These are phyloP conservation scores for Chytridium lagenaria DNA, from an alignment of 371 early-diverging fungal species.

Conservation along the genomic window DNA sequence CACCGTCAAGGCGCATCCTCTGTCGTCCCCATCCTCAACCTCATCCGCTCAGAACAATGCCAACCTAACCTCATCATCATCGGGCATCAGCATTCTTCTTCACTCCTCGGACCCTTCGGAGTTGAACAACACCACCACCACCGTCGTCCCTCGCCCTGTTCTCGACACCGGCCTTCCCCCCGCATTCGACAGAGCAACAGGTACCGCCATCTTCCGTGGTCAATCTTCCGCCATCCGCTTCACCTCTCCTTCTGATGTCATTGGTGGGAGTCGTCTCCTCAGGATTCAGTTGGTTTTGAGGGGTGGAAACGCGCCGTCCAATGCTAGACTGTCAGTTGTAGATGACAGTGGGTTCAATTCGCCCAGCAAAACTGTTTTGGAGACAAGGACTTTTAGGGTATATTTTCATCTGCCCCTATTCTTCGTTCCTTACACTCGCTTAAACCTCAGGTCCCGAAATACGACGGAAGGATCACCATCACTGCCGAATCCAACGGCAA, in stretches of 20 bases:
- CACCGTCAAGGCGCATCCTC: no score
- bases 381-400: constrained; percentile 1
- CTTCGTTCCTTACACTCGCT: not conserved
- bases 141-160: constrained; percentile 17
- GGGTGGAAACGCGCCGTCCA: not conserved
- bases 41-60: no score
- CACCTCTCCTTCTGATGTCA: constrained; percentile 26
- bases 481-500: constrained; percentile 15
- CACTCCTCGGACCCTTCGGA: not conserved
- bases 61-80: not conserved
- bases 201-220: constrained; percentile 29
- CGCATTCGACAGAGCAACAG: not conserved
- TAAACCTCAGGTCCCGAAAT: constrained; percentile 19
- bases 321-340: constrained; percentile 6
- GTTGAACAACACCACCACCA: not conserved
- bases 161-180: constrained; percentile 32
- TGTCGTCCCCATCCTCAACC: no score
- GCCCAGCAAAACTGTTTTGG: constrained; percentile 17
- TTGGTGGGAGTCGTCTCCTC: constrained; percentile 8
- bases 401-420: not conserved
- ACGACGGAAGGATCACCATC: constrained; percentile 23
- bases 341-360: constrained; percentile 25
- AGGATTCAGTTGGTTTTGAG: constrained; percentile 16
- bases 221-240: constrained; percentile 12
- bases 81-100: not conserved